Evolutionary conservation across 768 basidiomycete genomes (phyloP), one percentile per base, ranked within the genome.

Genomic region (Porpolomopsis calyptriformis): DNA sequence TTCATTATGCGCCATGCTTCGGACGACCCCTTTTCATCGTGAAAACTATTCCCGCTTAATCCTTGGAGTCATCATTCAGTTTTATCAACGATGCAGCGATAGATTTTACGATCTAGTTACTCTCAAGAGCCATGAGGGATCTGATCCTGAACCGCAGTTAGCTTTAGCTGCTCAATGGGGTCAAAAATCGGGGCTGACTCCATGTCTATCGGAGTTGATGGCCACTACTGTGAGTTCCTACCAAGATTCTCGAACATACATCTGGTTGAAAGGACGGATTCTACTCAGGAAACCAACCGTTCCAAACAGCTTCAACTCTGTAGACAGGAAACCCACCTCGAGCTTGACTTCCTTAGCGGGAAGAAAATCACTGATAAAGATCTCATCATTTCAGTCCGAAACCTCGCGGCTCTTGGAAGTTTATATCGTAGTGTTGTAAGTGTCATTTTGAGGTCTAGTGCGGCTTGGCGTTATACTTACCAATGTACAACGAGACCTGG

Each of bases 11-110:
- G 73, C 78, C 6, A 94, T 97, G 90, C 76, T 96, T 16, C 76
- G 80, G 47, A 82, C 80, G 4, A 91, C 88, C 14, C 92, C 93
- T 0, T 98, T 98, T 65, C 94, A 97, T 57, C 76, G 83, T 49
- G 94, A 98, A 62, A 92, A 83, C 58, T 96, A 97, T 60, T 82
- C 89, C 14, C 78, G 90, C n/a, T 70, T 98, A 24, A 93, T 98
- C 47, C 76, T 98, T 25, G 82, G 85, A 12, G 85, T 98, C 45
- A 85, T 97, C 47, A 90, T 94, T 33, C 92, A 96, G 61, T 96
- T 94, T 59, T 96, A 97, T 56, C 90, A 96, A 58, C 78, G 85
- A 22, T 97, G 91, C 53, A 90, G 87, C 53, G 84, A 91, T 56
- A 74, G 81, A 31, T 96, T 89, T 60, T 84, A 90, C 51, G 76